Base-by-base conservation (phyloP, 176 grass and related monocot genomes). In the Metroxylon sagu region DNA sequence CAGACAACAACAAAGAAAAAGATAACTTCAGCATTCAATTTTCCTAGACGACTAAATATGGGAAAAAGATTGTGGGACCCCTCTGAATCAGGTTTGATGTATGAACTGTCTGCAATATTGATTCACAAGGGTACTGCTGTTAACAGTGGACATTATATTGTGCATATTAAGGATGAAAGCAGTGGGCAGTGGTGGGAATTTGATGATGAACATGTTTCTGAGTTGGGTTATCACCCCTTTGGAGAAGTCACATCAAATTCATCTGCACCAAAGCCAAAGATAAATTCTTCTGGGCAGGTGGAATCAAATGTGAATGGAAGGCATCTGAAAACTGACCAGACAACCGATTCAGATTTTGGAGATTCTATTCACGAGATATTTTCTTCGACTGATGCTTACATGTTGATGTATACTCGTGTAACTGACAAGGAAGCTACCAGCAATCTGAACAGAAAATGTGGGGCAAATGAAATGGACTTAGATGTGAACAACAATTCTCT, bases 1-100 rank as follows among this genome's bases (percentile, higher is more conserved):
- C 67, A 98, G 94, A 98, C 94, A 64, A 98, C 94, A 51, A 98
- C 79, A 4, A 98, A 85, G 82, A 98, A 93, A 82, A 98, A 98
- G 58, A 89, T 98, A 39, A 89, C 94, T 53, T 98, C 94, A 73
- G 53, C 94, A 66, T 98, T 98, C 74, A 87, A 76, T 85, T 98
- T 98, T 60, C 88, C 94, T 5, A 71, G 74, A 29, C 67, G 70
- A 61, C 74, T 98, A 29, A 72, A 92, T 74, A 76, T 98, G 76
- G 77, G 73, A 61, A 89, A 83, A 48, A 54, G 85, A 56, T 60
- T 98, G 70, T 83, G 82, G 18, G 66, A 85, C 52, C 77, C 77
- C 51, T 78, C 76, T 31, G 16, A 66, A 65, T 75, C 81, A 63
- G 49, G 67, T 76, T 83, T 74, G 58, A 89, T 49, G 53, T 98